Percentiles rank a stretch among this genome's conserved stretches.
These are phyloP conservation scores for Achaetomium macrosporum DNA, from an alignment of 2,329 filamentous ascomycete species.

Conservation along the genomic window DNA sequence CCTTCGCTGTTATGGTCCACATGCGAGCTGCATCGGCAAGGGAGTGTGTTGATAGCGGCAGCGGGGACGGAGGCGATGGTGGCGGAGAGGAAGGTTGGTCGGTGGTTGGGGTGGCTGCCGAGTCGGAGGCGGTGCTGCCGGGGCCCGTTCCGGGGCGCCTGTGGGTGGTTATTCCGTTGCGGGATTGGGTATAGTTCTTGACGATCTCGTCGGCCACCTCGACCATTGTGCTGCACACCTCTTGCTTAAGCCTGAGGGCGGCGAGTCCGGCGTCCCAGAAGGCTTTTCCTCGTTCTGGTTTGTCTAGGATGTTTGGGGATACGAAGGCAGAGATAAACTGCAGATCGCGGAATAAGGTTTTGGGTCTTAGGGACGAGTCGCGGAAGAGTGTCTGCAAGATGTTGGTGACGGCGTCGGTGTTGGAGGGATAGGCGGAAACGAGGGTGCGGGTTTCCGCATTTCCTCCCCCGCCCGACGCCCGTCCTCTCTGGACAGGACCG, in stretches of 20 bases:
- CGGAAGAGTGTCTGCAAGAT: constrained; percentile 63
- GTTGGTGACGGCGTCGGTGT: constrained; percentile 59
- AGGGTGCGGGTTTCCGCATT: constrained; percentile 44
- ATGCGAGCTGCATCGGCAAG: constrained; percentile 80
- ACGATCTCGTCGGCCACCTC: constrained; percentile 53
- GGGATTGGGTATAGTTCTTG: constrained; percentile 58
- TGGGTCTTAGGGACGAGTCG: constrained; percentile 63
- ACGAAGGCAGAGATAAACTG: constrained; percentile 68
- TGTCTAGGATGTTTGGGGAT: constrained; percentile 53
- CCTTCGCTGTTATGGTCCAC: constrained; percentile 89
- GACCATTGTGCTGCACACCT: constrained; percentile 75
- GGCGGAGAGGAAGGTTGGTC: constrained; percentile 19
- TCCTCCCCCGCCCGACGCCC: constrained; percentile 35
- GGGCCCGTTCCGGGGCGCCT: constrained; percentile 10
- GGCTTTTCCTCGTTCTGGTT: constrained; percentile 63
- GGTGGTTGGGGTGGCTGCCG: constrained; percentile 1
- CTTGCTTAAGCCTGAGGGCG: constrained; percentile 80
- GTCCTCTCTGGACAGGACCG: constrained; percentile 25
- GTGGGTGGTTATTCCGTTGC: constrained; percentile 33
- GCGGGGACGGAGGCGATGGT: constrained; percentile 37
- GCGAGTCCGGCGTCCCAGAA: constrained; percentile 89
- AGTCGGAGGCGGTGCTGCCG: constrained; percentile 16
- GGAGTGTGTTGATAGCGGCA: constrained; percentile 54
- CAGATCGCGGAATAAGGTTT: constrained; percentile 73
- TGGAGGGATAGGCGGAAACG: constrained; percentile 44